Evolutionary conservation across 1,284 basidiomycete species (phyloP).

Genomic region (Rhizopogon parksii): DNA sequence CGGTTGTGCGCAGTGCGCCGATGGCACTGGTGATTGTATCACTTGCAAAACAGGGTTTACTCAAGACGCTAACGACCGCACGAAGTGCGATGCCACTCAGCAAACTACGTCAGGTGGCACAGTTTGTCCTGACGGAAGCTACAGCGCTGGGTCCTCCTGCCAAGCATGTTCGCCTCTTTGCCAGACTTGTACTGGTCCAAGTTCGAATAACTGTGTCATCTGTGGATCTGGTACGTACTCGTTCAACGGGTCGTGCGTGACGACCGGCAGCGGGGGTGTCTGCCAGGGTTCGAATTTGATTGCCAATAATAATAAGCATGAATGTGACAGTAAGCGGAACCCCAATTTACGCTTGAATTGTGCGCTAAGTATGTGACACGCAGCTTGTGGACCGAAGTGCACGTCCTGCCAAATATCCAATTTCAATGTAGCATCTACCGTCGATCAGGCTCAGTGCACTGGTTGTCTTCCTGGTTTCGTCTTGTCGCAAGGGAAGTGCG

Average conservation of each 20-base stretch:
- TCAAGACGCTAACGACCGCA: slow-evolving; percentile 57
- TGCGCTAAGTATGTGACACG: slow-evolving; percentile 4
- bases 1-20: slow-evolving; percentile 64
- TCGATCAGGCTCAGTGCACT: slow-evolving; percentile 63
- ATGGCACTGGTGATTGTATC: slow-evolving; percentile 60
- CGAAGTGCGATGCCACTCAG: slow-evolving; percentile 52
- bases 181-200: slow-evolving; percentile 60
- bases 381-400: slow-evolving; percentile 74
- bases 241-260: slow-evolving; percentile 62
- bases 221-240: slow-evolving; percentile 55
- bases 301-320: slow-evolving; percentile 73
- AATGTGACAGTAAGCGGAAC: slow-evolving; percentile 66
- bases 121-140: slow-evolving; percentile 59
- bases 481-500: slow-evolving; percentile 61
- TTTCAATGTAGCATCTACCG: slow-evolving; percentile 62
- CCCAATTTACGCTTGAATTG: not conserved
- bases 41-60: slow-evolving; percentile 66
- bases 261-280: slow-evolving; percentile 57
- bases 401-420: slow-evolving; percentile 65
- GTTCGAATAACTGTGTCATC: slow-evolving; percentile 62
- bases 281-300: slow-evolving; percentile 64
- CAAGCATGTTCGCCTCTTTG: slow-evolving; percentile 57
- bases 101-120: slow-evolving; percentile 46
- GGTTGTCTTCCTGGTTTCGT: slow-evolving; percentile 71
- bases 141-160: slow-evolving; percentile 52